Conservation (phyloP, 169 alveolate genomes). For the Miamiensis avidus region DNA sequence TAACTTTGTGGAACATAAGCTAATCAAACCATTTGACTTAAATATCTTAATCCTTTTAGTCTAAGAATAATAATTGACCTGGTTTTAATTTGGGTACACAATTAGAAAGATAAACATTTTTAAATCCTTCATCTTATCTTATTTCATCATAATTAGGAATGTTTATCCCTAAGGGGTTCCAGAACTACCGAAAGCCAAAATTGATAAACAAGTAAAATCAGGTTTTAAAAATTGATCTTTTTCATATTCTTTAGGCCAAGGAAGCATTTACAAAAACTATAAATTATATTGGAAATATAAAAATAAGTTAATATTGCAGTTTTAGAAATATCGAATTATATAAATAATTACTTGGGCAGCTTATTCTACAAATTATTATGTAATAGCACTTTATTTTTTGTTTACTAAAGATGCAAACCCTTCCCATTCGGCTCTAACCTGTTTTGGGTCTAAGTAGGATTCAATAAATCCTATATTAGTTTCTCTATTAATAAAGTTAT, state of each 20-base stretch:
- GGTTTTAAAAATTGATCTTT: slow-evolving; percentile 68
- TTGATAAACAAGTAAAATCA: slow-evolving; percentile 70
- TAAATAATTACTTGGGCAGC: slow-evolving; percentile 51
- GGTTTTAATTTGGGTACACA: slow-evolving; percentile 45
- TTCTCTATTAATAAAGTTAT: slow-evolving; percentile 43
- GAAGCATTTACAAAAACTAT: slow-evolving; percentile 42
- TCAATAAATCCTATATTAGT: slow-evolving; percentile 79
- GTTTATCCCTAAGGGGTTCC: slow-evolving; percentile 76
- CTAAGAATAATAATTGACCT: slow-evolving; percentile 51
- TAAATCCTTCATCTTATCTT: slow-evolving; percentile 69
- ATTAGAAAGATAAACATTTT: slow-evolving; percentile 67
- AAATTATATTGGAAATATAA: too few species aligned
- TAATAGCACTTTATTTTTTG: slow-evolving; percentile 55
- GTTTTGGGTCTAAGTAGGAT: slow-evolving; percentile 77
- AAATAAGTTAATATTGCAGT: too few species aligned
- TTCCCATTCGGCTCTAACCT: slow-evolving; percentile 79
- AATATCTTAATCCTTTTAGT: slow-evolving; percentile 54
- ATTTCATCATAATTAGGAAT: slow-evolving; percentile 82
- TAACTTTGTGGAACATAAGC: slow-evolving; percentile 53
- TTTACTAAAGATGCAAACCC: slow-evolving; percentile 79
- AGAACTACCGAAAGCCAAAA: slow-evolving; percentile 66
- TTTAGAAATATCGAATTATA: too few species aligned
- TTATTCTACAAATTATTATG: slow-evolving; percentile 54
- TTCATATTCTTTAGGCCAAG: slow-evolving; percentile 81
- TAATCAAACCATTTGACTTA: slow-evolving; percentile 42